Evolutionary conservation across 129 eudicot species (phyloP), one percentile per base, ranked within the genome.

Genomic region (Oenanthe sinensis): DNA sequence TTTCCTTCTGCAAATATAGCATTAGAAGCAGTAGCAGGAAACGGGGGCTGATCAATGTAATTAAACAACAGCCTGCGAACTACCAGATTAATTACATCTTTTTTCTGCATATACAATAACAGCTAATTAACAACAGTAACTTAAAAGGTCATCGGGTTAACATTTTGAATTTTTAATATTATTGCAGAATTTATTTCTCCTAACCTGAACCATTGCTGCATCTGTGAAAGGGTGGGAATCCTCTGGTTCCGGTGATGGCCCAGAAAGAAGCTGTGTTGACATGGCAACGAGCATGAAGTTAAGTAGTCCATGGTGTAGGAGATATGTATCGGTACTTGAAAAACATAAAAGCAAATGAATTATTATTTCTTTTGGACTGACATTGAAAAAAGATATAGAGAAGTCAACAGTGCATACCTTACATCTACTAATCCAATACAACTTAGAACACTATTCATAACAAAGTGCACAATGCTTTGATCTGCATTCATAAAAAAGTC

Each of bases 191-290:
- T 22, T 72, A 13, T 13, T 79, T 54, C 60, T 78, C 62, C 24
- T 81, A 80, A 95, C 99, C 96, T 95, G 96, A 79, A 74, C 78
- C 96, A 92, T 95, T 74, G 89, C 90, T 77, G 96, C 97, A 86
- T 90, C 91, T 42, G 85, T 76, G 81, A 95, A 92, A 43, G 99
- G 99, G 78, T 95, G 96, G 79, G 71, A 79, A 85, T 95, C 99
- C 82, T 87, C 78, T 48, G 90, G 94, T 60, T 92, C 94, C 48
- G 97, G 96, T 40, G 96, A 88, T 82, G 78, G 26, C 78, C 63
- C 65, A 12, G 78, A 75, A 75, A 75, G 78, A 75, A 75, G 78
- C 78, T 75, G 78, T 15, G 78, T 75, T 45, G 78, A 75, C 78
- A 75, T 75, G 63, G 78, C 44, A 24, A 75, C 44, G 78, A 75